phyloP scores from a whole-genome alignment of 2,329 filamentous ascomycete species.

The Rhexocercosporidium sp. region DNA sequence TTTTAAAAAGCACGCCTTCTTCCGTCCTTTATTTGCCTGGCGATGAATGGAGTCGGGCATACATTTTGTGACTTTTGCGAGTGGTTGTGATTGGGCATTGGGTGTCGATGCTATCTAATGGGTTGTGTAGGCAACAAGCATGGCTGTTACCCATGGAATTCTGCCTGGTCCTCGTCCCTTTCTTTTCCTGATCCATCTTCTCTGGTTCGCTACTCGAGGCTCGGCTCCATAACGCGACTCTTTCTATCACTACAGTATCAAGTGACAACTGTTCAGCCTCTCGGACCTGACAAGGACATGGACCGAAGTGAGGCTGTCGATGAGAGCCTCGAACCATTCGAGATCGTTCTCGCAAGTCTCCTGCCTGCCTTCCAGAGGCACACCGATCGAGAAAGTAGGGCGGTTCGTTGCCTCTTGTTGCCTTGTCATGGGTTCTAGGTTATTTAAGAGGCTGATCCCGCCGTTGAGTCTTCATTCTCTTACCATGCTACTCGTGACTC shows the following conservation, averaged over 20 bases:
- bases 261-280: constrained; percentile 6
- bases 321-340: constrained; percentile 6
- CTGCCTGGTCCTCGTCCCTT: neutral
- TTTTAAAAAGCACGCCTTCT: constrained; percentile 34
- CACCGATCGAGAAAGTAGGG: constrained; percentile 19
- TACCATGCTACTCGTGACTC: constrained; percentile 32
- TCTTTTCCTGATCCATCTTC: neutral
- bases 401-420: constrained; percentile 31
- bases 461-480: constrained; percentile 23
- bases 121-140: constrained; percentile 24
- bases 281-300: neutral
- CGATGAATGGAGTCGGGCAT: constrained; percentile 22
- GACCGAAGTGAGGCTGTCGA: constrained; percentile 18
- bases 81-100: constrained; percentile 20
- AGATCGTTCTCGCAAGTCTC: neutral
- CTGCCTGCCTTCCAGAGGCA: constrained; percentile 16
- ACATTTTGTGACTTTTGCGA: constrained; percentile 27
- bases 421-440: constrained; percentile 23
- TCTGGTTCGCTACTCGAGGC: neutral
- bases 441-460: constrained; percentile 26
- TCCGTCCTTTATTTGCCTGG: constrained; percentile 22
- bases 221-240: neutral
- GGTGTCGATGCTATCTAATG: constrained; percentile 19
- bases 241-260: neutral
- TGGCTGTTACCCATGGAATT: neutral